phyloP scores from a whole-genome alignment of 805 yeast genomes.

The Hanseniaspora mollemarum region DNA sequence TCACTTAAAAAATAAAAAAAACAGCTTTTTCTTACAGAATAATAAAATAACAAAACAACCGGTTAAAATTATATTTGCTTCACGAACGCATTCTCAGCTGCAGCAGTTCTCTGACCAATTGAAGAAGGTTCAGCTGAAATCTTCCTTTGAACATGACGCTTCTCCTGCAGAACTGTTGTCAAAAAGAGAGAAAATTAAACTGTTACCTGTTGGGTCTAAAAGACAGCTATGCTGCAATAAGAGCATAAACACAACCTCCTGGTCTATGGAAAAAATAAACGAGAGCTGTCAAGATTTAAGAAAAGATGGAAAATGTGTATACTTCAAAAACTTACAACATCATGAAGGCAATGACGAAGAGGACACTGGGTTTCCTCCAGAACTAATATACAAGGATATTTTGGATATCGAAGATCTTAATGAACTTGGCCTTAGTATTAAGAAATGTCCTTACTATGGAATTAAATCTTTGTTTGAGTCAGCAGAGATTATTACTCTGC shows the following conservation, averaged over 20 bases:
- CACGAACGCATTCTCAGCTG: constrained; percentile 86
- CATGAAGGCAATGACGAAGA: constrained; percentile 29
- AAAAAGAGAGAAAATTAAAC: constrained; percentile 46
- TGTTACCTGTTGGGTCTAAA: constrained; percentile 67
- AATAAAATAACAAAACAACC: constrained; percentile 28
- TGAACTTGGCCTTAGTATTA: constrained; percentile 42
- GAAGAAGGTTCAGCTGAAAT: constrained; percentile 47
- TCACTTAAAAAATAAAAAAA: no score
- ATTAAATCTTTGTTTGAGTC: constrained; percentile 40
- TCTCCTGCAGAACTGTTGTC: constrained; percentile 10
- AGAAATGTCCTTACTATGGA: constrained; percentile 75
- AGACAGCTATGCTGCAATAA: constrained; percentile 74
- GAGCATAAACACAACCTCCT: constrained; percentile 37
- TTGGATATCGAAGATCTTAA: constrained; percentile 74
- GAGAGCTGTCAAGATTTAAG: constrained; percentile 65
- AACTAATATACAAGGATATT: constrained; percentile 43
- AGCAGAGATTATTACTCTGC: constrained; percentile 71
- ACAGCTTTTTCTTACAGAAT: no score
- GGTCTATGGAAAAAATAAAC: constrained; percentile 47
- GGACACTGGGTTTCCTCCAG: constrained; percentile 21
- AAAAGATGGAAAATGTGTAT: constrained; percentile 33
- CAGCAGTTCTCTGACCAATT: constrained; percentile 70
- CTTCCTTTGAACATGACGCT: constrained; percentile 37
- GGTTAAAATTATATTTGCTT: constrained; percentile 53
- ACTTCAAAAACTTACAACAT: constrained; percentile 17